Base-by-base conservation (phyloP, 345 rosid species). In the Capsella bursapastoris region DNA sequence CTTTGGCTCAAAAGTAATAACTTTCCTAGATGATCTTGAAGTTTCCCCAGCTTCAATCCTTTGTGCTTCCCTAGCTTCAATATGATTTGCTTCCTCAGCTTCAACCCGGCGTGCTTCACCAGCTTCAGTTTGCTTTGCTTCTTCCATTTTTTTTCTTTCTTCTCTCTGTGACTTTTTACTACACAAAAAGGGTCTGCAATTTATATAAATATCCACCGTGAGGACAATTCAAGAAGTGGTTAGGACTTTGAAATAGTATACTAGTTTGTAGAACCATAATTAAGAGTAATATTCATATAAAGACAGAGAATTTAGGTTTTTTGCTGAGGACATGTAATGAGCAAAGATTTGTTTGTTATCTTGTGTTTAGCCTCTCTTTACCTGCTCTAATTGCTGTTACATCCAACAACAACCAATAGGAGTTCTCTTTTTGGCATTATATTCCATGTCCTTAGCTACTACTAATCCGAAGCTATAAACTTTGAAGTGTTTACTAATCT, bases 261-360 rank as follows among this genome's bases (percentile, higher is more conserved):
- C 7, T 43, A 6, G 8, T 5, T 2, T 43, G 63, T 35, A 45
- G 40, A 57, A 64, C n/a, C 63, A 56, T 29, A 40, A 10, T 34
- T 34, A 61, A 68, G 71, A 31, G 40, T 58, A 13, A 37, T 12
- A 31, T 31, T 58, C 73, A 71, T 51, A 78, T 59, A 66, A 65
- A 58, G 81, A 71, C 81, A 66, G 44, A 51, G 44, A 59, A 37
- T 58, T 76, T 78, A 78, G 77, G 81, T 78, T 57, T 64, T 44
- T 43, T 65, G 77, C 77, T 78, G 81, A 78, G 72, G 57, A 71
- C 64, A 78, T 71, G 32, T 18, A 16, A 34, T 77, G 80, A 77
- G 72, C 80, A 77, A 77, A 77, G 80, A 65, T 41, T 71, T 18
- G 5, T 77, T 64, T 57, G 68, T 50, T 48, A 40, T 70, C 62